These are phyloP conservation scores for Spiraea crenata DNA, from an alignment of 331 rosid genomes.

Conservation along the genomic window DNA sequence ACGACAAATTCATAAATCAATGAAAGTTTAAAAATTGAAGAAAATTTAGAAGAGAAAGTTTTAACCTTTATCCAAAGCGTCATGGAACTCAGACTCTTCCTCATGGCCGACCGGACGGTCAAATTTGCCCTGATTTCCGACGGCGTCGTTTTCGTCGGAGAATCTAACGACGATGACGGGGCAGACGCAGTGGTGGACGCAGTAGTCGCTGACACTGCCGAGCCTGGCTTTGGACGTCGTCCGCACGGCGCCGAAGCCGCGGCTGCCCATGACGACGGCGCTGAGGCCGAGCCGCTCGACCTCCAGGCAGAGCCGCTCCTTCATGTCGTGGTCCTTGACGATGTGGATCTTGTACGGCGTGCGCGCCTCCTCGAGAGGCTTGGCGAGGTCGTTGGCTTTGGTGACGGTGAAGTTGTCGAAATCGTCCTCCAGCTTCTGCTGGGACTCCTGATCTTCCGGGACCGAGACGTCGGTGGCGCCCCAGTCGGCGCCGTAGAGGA, in stretches of 20 bases:
- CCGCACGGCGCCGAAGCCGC: slow-evolving; percentile 23
- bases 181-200: slow-evolving; percentile 29
- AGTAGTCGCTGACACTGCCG: slow-evolving; percentile 32
- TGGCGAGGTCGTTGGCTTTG: slow-evolving; percentile 13
- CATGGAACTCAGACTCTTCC: slow-evolving; percentile 34
- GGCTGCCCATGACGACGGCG: slow-evolving; percentile 29
- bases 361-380: slow-evolving; percentile 9
- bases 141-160: slow-evolving; percentile 18
- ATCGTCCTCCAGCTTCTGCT: slow-evolving; percentile 20
- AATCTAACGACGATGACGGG: slow-evolving; percentile 28
- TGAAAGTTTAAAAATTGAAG: not conserved
- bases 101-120: not conserved
- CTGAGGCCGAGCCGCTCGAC: slow-evolving; percentile 26
- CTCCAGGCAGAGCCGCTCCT: slow-evolving; percentile 31
- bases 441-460: slow-evolving; percentile 16
- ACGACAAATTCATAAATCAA: not conserved
- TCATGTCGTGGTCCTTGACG: slow-evolving; percentile 31
- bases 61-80: slow-evolving; percentile 23
- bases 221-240: slow-evolving; percentile 16
- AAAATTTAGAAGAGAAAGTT: not conserved
- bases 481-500: slow-evolving; percentile 27
- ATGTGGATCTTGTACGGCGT: slow-evolving; percentile 30
- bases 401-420: slow-evolving; percentile 23
- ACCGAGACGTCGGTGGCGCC: slow-evolving; percentile 16
- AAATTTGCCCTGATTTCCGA: not conserved